A percentile compares a stretch with the other conserved stretches of the same genome.
Evolutionary conservation across 148 eudicot genomes (phyloP).

Genomic region (Arbutus unedo): DNA sequence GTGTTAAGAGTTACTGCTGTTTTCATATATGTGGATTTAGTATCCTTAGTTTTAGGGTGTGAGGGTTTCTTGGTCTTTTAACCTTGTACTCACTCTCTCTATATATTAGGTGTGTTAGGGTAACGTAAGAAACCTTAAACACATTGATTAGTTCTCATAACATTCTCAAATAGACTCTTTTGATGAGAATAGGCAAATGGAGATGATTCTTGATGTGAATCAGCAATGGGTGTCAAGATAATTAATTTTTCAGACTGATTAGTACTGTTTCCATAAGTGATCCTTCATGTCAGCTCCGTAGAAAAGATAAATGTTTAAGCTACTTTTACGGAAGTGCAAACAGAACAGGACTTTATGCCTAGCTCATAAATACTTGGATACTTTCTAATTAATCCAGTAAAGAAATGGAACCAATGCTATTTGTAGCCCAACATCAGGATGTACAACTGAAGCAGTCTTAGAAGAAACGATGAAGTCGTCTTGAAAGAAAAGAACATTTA

Average conservation of each 20-base stretch:
- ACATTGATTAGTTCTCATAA: neutral
- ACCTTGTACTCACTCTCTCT: too few species aligned
- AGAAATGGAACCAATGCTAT: neutral
- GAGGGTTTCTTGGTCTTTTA: too few species aligned
- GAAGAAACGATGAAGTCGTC: neutral
- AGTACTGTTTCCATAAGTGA: neutral
- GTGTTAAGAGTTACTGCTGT: too few species aligned
- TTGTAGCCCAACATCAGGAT: neutral
- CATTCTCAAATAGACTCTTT: neutral
- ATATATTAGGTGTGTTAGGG: too few species aligned
- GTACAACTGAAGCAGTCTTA: neutral
- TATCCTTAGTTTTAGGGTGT: too few species aligned
- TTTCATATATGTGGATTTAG: too few species aligned
- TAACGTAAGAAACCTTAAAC: too few species aligned
- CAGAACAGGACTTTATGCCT: neutral
- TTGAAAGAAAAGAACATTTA: slow-evolving; percentile 1
- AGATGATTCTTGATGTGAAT: neutral
- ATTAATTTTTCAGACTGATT: neutral
- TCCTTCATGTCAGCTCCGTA: neutral
- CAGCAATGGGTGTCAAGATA: neutral
- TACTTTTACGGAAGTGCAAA: neutral
- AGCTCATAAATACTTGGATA: neutral
- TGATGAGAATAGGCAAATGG: neutral
- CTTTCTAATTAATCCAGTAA: neutral
- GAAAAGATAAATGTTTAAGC: neutral